These are phyloP conservation scores for Guadua angustifolia DNA, from an alignment of 176 grass and related monocot species.

Conservation along the genomic window DNA sequence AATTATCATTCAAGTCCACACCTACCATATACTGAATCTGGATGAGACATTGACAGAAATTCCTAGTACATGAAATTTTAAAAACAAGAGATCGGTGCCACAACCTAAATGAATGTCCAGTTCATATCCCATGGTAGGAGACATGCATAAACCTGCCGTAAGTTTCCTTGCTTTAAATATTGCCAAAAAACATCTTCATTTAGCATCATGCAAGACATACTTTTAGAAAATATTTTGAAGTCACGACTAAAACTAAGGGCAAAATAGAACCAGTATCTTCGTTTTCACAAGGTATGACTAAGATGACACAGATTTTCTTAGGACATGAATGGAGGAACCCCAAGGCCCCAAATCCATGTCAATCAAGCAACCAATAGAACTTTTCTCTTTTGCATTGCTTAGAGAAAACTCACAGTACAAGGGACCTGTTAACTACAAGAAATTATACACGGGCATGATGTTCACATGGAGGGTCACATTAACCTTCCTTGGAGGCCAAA, in stretches of 20 bases:
- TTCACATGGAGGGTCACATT: too few species aligned
- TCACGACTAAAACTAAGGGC: neutral
- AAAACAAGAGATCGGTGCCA: neutral
- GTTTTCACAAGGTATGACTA: conserved; percentile 8
- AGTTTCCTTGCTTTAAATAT: neutral
- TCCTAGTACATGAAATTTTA: neutral
- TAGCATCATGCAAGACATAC: neutral
- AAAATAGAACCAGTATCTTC: neutral
- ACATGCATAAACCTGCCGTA: neutral
- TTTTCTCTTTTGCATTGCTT: neutral
- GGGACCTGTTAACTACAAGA: too few species aligned
- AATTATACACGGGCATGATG: too few species aligned
- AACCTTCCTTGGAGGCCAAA: too few species aligned
- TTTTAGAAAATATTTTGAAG: neutral
- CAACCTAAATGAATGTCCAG: neutral
- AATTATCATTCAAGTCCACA: conserved; percentile 21
- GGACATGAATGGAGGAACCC: neutral
- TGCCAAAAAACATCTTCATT: neutral
- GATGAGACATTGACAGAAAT: conserved; percentile 1
- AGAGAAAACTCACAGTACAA: too few species aligned
- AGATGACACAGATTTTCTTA: neutral
- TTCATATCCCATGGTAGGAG: neutral
- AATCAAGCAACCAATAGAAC: neutral
- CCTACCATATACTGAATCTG: neutral
- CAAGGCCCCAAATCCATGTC: neutral